A percentile compares a stretch with the other conserved stretches of the same genome.
These are phyloP conservation scores for Cyclospora cayetanensis DNA, from an alignment of 169 alveolate species.

Conservation along the genomic window DNA sequence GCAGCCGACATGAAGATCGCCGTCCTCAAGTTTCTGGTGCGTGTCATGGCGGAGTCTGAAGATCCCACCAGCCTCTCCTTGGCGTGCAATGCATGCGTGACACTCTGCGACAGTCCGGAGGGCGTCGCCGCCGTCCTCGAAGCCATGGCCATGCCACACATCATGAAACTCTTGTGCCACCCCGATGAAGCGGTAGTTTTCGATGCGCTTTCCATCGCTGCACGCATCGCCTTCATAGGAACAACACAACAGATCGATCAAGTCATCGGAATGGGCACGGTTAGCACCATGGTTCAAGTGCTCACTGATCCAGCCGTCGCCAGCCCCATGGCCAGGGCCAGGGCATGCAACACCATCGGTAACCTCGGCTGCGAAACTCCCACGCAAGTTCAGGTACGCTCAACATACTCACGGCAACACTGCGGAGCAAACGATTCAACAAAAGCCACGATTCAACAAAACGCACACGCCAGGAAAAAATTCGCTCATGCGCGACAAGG, in stretches of 20 bases:
- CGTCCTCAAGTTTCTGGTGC: slow-evolving; percentile 58
- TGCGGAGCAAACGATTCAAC: not conserved
- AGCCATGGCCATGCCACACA: slow-evolving; percentile 67
- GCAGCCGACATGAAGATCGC: slow-evolving; percentile 65
- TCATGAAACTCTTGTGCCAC: slow-evolving; percentile 65
- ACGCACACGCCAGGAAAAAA: too few species aligned
- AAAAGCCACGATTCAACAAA: not conserved
- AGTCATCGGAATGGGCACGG: slow-evolving; percentile 80
- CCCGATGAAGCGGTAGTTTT: slow-evolving; percentile 79
- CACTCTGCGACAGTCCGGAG: slow-evolving; percentile 71
- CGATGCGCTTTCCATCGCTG: slow-evolving; percentile 87
- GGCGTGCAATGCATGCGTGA: slow-evolving; percentile 71
- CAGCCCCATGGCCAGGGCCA: slow-evolving; percentile 83
- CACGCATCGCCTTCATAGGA: slow-evolving; percentile 88
- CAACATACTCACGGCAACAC: too few species aligned
- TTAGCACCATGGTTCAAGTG: slow-evolving; percentile 82
- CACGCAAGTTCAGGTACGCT: slow-evolving; percentile 75
- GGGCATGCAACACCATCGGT: slow-evolving; percentile 90
- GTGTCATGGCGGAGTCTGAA: slow-evolving; percentile 57
- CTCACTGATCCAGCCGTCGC: slow-evolving; percentile 81
- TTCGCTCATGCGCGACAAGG: too few species aligned
- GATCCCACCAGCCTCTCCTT: slow-evolving; percentile 68
- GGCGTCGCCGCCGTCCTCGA: slow-evolving; percentile 69
- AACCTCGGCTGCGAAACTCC: slow-evolving; percentile 89
- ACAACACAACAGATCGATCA: slow-evolving; percentile 81